Percentiles rank a stretch among this genome's conserved stretches.
phyloP scores from a whole-genome alignment of 768 basidiomycete genomes.

The Chlorophyllum brunneum region DNA sequence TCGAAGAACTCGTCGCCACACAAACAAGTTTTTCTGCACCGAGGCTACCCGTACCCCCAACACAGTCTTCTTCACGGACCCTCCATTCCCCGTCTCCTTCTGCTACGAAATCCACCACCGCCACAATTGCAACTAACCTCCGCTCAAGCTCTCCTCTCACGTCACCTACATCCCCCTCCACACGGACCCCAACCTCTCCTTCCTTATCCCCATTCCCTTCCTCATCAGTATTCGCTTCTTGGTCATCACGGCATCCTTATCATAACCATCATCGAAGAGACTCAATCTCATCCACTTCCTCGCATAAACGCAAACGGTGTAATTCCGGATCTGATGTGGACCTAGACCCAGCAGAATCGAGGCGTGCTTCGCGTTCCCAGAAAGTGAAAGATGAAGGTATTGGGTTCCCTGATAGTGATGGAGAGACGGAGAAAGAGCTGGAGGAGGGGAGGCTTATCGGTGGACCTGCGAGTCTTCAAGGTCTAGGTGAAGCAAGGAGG shows the following conservation, averaged over 20 bases:
- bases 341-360: neutral
- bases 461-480: neutral
- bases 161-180: neutral
- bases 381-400: neutral
- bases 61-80: no score
- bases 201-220: neutral
- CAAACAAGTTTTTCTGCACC: slow-evolving; percentile 24
- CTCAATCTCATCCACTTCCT: neutral
- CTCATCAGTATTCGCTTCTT: neutral
- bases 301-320: slow-evolving; percentile 13
- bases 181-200: neutral
- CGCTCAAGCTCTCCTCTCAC: slow-evolving; percentile 17
- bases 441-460: neutral
- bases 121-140: slow-evolving; percentile 6
- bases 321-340: slow-evolving; percentile 10
- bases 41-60: neutral
- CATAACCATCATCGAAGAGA: neutral
- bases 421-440: neutral
- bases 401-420: slow-evolving; percentile 2
- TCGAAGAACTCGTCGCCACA: slow-evolving; percentile 49
- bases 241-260: neutral
- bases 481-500: neutral
- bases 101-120: neutral
- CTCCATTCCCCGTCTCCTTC: slow-evolving; percentile 20
- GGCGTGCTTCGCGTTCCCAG: neutral